Conservation (phyloP, 345 rosid genomes). For the Aurinia saxatilis region DNA sequence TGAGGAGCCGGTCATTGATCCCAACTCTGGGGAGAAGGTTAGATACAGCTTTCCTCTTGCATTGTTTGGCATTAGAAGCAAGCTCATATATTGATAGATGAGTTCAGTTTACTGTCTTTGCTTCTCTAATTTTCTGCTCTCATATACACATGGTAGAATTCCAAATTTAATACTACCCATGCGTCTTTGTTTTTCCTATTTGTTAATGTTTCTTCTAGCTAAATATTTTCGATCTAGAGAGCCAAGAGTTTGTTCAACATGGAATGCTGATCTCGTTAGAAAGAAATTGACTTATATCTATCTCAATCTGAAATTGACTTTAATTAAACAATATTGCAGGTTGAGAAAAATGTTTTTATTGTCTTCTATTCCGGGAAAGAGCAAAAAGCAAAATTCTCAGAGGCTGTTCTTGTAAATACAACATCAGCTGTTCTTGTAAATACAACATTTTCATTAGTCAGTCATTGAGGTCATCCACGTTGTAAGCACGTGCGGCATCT, state of each 20-base stretch:
- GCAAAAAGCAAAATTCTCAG: no score
- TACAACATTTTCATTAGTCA: no score
- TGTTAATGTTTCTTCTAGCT: neutral
- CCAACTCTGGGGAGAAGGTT: conserved; percentile 89
- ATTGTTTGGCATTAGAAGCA: conserved; percentile 1
- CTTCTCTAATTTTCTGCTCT: neutral
- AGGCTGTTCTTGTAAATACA: conserved; percentile 86
- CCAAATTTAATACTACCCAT: neutral
- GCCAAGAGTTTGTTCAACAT: neutral
- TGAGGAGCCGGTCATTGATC: conserved; percentile 73
- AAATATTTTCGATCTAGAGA: neutral
- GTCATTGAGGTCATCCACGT: conserved; percentile 94
- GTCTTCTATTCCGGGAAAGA: conserved; percentile 87
- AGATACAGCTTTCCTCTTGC: neutral
- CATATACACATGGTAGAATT: no score
- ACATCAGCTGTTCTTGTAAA: no score
- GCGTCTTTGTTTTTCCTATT: neutral
- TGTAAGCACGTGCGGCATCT: conserved; percentile 56
- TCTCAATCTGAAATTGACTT: conserved; percentile 14
- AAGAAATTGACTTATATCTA: neutral
- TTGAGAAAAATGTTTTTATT: conserved; percentile 84
- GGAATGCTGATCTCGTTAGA: neutral
- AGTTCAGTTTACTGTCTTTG: neutral
- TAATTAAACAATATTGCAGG: conserved; percentile 38
- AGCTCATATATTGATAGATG: neutral